Evolutionary conservation across 2,329 filamentous ascomycete genomes (phyloP), one percentile per base, ranked within the genome.

Genomic region (Emergomyces orientalis): DNA sequence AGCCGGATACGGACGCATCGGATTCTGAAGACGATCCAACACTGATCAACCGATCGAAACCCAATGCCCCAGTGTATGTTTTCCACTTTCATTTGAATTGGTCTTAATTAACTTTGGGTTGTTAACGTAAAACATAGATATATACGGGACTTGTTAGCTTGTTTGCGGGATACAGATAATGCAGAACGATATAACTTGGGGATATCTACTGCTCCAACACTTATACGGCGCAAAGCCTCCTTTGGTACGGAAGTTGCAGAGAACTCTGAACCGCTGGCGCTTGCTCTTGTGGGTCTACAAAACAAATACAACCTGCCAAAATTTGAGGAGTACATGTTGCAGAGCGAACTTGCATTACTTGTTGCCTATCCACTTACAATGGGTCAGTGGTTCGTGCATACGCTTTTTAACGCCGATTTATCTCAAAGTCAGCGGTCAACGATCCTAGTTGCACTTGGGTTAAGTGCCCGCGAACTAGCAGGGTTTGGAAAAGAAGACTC

Each of bases 1-100:
- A 96, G 73, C 90, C 90, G 0, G 90, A 91, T 70, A 91, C 89
- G 1, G 94, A 99, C 68, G 83, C 86, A 0, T 90, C 95, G 71
- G 94, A 99, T 71, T 93, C 91, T 0, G 91, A 97, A 63, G 92
- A 97, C 45, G 95, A 99, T 69, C 88, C 94, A 5, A 96, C 91
- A 0, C 79, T 96, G 22, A 83, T 97, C 57, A 87, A 89, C 63
- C 84, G 92, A 17, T 87, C 94, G 74, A 97, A 94, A 69, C 84
- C 88, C 27, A 88, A 84, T 63, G 84, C 91, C 0, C 94, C 94
- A 0, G 91, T 99, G 71, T 82, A 76, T 72, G 78, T 76, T 30
- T 64, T 61, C 17, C 63, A 63, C 32, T 52, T 67, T 64, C 6
- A 5, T 37, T 9, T 32, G 32, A 25, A 13, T 13, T 43, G 0